These are phyloP conservation scores for Eucalyptus marginata DNA, from an alignment of 345 rosid species.

Conservation along the genomic window DNA sequence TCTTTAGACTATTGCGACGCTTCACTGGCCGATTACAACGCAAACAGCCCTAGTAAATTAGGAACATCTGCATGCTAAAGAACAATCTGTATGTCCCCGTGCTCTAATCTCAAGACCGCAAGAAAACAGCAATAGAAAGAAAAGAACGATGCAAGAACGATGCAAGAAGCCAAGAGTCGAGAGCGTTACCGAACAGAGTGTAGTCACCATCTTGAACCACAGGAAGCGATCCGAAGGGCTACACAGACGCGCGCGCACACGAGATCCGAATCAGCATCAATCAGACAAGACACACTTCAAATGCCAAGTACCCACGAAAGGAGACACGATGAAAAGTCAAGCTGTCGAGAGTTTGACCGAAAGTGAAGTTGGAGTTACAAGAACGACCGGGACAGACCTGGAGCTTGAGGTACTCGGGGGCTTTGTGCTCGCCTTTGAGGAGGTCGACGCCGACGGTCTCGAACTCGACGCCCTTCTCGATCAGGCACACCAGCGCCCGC, in stretches of 20 bases:
- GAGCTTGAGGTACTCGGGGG: slow-evolving; percentile 38
- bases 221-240: slow-evolving; percentile 73
- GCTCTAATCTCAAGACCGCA: not conserved
- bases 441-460: slow-evolving; percentile 51
- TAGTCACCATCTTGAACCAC: slow-evolving; percentile 61
- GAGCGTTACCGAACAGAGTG: slow-evolving; percentile 37
- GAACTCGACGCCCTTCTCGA: slow-evolving; percentile 48
- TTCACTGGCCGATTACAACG: not conserved
- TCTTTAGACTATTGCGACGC: not conserved
- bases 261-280: not conserved
- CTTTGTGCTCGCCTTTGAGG: slow-evolving; percentile 46
- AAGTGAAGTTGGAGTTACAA: not conserved
- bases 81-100: not conserved
- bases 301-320: not conserved
- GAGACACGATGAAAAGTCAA: not conserved
- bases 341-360: not conserved
- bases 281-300: not conserved
- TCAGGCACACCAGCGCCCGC: slow-evolving; percentile 27
- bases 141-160: not conserved
- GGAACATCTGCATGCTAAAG: not conserved
- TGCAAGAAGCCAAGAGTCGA: not conserved
- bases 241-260: not conserved
- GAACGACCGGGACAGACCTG: slow-evolving; percentile 22
- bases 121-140: not conserved
- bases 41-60: not conserved